Evolutionary conservation across 176 grass and related monocot genomes (phyloP).

Genomic region (Ensete ventricosum): DNA sequence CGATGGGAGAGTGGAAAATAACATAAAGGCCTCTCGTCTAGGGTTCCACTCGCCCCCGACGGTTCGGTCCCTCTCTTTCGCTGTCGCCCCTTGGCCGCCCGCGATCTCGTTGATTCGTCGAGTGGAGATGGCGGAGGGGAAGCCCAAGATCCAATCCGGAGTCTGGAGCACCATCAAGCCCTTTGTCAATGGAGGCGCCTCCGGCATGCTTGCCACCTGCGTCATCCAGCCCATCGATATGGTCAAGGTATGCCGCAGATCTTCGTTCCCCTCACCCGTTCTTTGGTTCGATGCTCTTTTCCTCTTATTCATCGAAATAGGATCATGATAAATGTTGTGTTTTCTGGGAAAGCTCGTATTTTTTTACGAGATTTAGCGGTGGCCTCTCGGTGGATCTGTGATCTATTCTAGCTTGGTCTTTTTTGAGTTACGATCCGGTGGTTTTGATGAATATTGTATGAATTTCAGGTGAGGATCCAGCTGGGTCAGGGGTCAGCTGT

Average conservation of each 20-base stretch:
- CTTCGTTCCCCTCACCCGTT: background rate
- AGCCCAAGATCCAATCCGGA: slow-evolving; percentile 1
- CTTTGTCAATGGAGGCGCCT: slow-evolving; percentile 83
- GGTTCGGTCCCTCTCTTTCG: background rate
- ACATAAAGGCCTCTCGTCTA: background rate
- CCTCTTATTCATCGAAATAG: background rate
- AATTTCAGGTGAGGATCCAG: slow-evolving; percentile 86
- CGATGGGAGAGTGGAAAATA: background rate
- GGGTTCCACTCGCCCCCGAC: background rate
- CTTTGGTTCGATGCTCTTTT: background rate
- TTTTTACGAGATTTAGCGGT: background rate
- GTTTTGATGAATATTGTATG: background rate
- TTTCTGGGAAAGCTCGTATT: background rate
- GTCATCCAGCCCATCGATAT: slow-evolving; percentile 98
- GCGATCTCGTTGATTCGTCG: background rate
- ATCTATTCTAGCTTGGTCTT: slow-evolving; percentile 6
- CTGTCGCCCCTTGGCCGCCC: background rate
- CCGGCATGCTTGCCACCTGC: slow-evolving; percentile 98
- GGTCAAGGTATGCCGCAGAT: slow-evolving; percentile 56
- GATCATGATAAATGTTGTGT: too few relatives aligned
- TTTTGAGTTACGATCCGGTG: background rate
- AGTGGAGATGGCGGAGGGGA: slow-evolving; percentile 13
- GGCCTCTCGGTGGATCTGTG: background rate
- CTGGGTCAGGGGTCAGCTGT: slow-evolving; percentile 84
- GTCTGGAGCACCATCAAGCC: slow-evolving; percentile 71